These are phyloP conservation scores for Aspergillus sp. DNA, from an alignment of 2,329 filamentous ascomycete species.

Conservation along the genomic window DNA sequence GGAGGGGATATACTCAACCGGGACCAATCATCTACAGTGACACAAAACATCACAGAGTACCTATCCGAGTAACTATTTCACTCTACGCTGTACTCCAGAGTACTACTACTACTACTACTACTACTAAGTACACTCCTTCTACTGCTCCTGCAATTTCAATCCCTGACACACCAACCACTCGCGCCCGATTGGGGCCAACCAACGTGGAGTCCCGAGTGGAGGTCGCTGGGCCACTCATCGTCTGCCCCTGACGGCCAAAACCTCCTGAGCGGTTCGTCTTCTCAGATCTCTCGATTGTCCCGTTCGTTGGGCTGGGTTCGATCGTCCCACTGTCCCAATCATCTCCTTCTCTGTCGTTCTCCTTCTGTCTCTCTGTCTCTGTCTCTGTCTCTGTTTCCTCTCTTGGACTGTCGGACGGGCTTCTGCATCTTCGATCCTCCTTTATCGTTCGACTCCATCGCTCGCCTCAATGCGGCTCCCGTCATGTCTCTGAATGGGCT, in stretches of 20 bases:
- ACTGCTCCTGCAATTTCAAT: neutral
- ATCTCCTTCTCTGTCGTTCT: neutral
- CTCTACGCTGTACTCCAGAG: no score
- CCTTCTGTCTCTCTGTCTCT: neutral
- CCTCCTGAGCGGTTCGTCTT: constrained; percentile 17
- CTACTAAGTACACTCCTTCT: neutral
- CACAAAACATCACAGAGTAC: no score
- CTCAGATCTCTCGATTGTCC: constrained; percentile 8
- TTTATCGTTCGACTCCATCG: neutral
- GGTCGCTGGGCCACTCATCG: constrained; percentile 10
- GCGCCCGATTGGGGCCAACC: constrained; percentile 3
- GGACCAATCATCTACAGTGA: no score
- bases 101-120: neutral
- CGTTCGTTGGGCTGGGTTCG: constrained; percentile 13
- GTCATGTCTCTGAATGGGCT: constrained; percentile 94
- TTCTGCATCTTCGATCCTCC: constrained; percentile 1
- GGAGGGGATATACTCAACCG: no score
- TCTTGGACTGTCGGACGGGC: neutral
- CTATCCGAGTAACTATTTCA: no score
- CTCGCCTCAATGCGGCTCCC: constrained; percentile 35
- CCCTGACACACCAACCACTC: neutral
- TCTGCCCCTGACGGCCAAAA: constrained; percentile 13
- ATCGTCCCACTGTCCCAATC: constrained; percentile 3
- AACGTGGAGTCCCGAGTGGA: constrained; percentile 14
- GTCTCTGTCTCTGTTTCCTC: neutral